These are phyloP conservation scores for Herpetomonas muscarum DNA, from an alignment of 208 protist genomes.

Conservation along the genomic window DNA sequence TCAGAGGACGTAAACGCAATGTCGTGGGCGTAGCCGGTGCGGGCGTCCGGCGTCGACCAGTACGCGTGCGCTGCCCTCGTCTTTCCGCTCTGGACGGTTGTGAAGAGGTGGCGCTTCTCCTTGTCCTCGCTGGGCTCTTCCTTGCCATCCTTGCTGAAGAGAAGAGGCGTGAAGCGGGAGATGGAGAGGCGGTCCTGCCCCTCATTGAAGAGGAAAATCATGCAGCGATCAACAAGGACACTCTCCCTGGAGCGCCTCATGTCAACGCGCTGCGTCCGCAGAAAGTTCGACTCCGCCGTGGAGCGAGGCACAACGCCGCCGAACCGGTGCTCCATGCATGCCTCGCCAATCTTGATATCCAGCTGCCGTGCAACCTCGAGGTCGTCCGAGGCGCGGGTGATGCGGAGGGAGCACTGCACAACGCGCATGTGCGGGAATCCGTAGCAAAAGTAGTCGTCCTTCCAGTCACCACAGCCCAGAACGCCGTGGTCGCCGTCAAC, in stretches of 20 bases:
- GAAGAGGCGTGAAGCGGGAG: conserved; percentile 14
- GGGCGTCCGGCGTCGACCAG: not conserved
- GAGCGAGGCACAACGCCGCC: conserved; percentile 41
- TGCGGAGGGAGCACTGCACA: conserved; percentile 22
- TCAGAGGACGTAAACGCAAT: conserved; percentile 18
- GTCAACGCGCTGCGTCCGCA: conserved; percentile 17
- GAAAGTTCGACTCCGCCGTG: conserved; percentile 26
- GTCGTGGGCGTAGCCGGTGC: not conserved
- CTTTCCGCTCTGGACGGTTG: not conserved
- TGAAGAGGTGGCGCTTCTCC: conserved; percentile 12
- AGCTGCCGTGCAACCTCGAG: conserved; percentile 30
- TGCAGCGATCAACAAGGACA: conserved; percentile 18
- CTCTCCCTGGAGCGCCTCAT: not conserved
- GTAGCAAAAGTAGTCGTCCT: conserved; percentile 50
- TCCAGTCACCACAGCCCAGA: conserved; percentile 34
- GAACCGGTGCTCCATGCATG: conserved; percentile 62
- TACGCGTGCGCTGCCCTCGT: not conserved
- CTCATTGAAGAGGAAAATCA: conserved; percentile 44
- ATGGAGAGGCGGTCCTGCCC: conserved; percentile 26
- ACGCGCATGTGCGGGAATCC: conserved; percentile 37
- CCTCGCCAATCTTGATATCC: conserved; percentile 21
- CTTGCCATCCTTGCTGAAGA: conserved; percentile 14
- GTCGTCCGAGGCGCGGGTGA: conserved; percentile 44
- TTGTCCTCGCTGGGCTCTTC: conserved; percentile 29
- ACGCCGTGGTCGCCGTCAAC: conserved; percentile 49